Percentiles rank a stretch among this genome's conserved stretches.
Evolutionary conservation across 306 rosid species (phyloP).

Genomic region (Cucurbita maxima): DNA sequence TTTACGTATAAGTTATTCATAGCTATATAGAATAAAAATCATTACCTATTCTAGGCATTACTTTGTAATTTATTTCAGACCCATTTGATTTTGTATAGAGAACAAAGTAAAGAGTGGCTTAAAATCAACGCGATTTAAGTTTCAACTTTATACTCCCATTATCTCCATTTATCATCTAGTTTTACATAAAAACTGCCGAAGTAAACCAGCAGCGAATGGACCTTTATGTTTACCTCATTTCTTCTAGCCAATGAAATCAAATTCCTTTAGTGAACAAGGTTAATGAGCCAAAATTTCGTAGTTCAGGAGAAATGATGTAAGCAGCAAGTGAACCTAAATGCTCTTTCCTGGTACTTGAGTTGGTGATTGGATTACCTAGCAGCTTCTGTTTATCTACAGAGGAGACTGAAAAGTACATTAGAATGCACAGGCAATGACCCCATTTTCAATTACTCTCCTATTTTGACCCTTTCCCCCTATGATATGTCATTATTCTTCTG

Average conservation of each 20-base stretch:
- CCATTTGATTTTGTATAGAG: not conserved
- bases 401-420: not conserved
- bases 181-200: not conserved
- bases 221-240: not conserved
- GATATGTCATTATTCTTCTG: not conserved
- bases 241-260: not conserved
- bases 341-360: not conserved
- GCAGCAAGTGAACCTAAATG: not conserved
- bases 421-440: not conserved
- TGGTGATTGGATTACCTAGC: not conserved
- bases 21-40: constrained; percentile 21
- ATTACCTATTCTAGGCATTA: constrained; percentile 20
- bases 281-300: not conserved
- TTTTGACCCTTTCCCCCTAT: not conserved
- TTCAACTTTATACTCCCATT: not conserved
- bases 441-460: not conserved
- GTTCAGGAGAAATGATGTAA: not conserved
- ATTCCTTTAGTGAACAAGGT: not conserved
- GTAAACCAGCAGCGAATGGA: not conserved
- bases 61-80: constrained; percentile 14
- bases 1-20: constrained; percentile 17
- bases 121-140: not conserved
- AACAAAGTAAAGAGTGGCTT: not conserved
- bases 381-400: not conserved
- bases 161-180: not conserved